A percentile compares a stretch with the other conserved stretches of the same genome.
phyloP scores from a whole-genome alignment of 2,329 filamentous ascomycete genomes.

The Epichloe bromicola region DNA sequence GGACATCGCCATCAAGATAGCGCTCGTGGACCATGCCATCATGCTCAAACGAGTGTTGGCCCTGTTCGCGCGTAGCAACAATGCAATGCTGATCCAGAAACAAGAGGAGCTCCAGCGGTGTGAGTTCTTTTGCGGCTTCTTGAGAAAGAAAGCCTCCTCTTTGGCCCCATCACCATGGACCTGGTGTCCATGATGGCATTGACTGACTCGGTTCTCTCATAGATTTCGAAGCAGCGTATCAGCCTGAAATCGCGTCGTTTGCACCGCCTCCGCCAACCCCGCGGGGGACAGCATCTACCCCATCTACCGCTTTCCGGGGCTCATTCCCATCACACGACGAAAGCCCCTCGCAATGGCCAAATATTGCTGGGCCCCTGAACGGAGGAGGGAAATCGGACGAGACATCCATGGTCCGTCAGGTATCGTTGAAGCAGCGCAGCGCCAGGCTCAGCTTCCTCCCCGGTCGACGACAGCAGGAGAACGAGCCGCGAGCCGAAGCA shows the following conservation, averaged over 20 bases:
- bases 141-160: too few relatives aligned
- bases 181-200: not conserved
- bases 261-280: constrained; percentile 31
- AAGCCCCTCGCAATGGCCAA: constrained; percentile 17
- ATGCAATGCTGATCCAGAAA: constrained; percentile 41
- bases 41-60: constrained; percentile 72
- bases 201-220: not conserved
- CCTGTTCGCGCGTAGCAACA: constrained; percentile 51
- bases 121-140: constrained; percentile 29
- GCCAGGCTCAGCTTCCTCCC: constrained; percentile 42
- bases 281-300: constrained; percentile 27
- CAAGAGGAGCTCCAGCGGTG: constrained; percentile 50
- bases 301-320: constrained; percentile 34
- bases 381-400: constrained; percentile 31
- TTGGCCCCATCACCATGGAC: too few relatives aligned
- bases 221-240: constrained; percentile 52
- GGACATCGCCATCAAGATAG: constrained; percentile 70
- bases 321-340: constrained; percentile 28
- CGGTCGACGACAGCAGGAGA: constrained; percentile 36
- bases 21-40: constrained; percentile 78
- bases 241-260: constrained; percentile 52
- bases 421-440: constrained; percentile 38
- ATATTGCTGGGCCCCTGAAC: constrained; percentile 21
- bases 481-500: constrained; percentile 16
- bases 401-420: constrained; percentile 34